A percentile compares a stretch with the other conserved stretches of the same genome.
phyloP scores from a whole-genome alignment of 2,329 filamentous ascomycete genomes.

The Calonectria pseudoturangicola region DNA sequence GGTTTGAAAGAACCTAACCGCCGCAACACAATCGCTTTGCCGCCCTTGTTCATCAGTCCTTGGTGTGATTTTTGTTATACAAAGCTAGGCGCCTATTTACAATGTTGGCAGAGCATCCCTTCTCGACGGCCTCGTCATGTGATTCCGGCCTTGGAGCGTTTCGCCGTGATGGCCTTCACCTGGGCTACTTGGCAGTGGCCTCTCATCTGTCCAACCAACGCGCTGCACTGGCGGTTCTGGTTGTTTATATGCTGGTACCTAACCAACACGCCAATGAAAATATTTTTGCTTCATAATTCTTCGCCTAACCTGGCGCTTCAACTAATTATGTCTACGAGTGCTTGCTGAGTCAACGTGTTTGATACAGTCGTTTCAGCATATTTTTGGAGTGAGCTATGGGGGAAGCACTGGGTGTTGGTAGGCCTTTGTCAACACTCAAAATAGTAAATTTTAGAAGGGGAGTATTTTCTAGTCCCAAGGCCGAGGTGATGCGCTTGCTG shows the following conservation, averaged over 20 bases:
- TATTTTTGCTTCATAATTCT: neutral
- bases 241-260: neutral
- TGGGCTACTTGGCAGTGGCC: neutral
- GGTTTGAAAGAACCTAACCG: slow-evolving; percentile 6
- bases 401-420: neutral
- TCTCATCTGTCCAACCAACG: neutral
- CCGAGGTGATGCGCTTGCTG: neutral
- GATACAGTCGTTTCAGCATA: neutral
- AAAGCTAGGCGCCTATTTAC: slow-evolving; percentile 14
- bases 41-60: slow-evolving; percentile 11
- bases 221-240: neutral
- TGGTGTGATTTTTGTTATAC: neutral
- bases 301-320: neutral
- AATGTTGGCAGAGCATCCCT: neutral
- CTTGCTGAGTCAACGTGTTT: neutral
- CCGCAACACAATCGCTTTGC: slow-evolving; percentile 11
- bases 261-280: slow-evolving; percentile 10
- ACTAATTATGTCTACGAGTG: neutral
- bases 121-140: neutral
- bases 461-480: neutral
- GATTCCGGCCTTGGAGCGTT: neutral
- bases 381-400: neutral
- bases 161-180: neutral
- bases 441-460: neutral
- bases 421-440: slow-evolving; percentile 9